Base-by-base conservation (phyloP, 495 filamentous ascomycete species). In the Neurospora sp. region DNA sequence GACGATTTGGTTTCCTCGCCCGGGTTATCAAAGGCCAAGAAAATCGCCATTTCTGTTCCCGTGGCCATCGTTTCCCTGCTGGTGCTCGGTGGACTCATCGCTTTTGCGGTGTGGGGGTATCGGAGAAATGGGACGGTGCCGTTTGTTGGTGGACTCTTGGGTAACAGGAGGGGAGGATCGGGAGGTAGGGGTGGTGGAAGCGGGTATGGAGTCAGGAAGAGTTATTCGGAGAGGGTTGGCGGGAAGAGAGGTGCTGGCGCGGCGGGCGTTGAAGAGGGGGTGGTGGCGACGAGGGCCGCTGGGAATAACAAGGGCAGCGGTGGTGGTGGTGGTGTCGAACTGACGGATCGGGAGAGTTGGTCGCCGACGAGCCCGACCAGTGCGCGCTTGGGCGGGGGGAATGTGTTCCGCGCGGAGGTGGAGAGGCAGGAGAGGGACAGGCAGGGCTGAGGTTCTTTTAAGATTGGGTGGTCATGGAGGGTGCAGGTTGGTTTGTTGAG, bases 401-500 rank as follows among this genome's bases (percentile, higher is more conserved):
- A 82, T 69, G 78, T 82, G 27, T 82, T 82, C 71, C 70, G 79
- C 20, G 81, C 81, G 68, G 80, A 82, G 78, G 16, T 82, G 35
- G 73, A 74, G 75, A 68, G 79, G 61, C 81, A 82, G 74, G 76
- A 75, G 69, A 70, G 74, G 70, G 74, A 72, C 68, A 70, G 74
- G 66, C 38, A 75, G 70, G 35, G 70, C 20, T 76, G 61, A 75
- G 69, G 35, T 3, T 14, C 10, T 12, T 40, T 27, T 22, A 3
- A 14, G 39, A 0, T 16, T 38, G n/a, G 31, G 5, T 14, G 27
- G 16, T 6, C 39, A 42, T 35, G 22, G 20, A 0, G n/a, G 46
- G 20, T n/a, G 20, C 3, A 22, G 18, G 42, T 0, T 48, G 44
- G 44, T 20, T 46, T 20, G n/a, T 0, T 10, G 44, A 48, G 44